Evolutionary conservation across 2,329 filamentous ascomycete species (phyloP).

Genomic region (Cercospora zeae-maydis): DNA sequence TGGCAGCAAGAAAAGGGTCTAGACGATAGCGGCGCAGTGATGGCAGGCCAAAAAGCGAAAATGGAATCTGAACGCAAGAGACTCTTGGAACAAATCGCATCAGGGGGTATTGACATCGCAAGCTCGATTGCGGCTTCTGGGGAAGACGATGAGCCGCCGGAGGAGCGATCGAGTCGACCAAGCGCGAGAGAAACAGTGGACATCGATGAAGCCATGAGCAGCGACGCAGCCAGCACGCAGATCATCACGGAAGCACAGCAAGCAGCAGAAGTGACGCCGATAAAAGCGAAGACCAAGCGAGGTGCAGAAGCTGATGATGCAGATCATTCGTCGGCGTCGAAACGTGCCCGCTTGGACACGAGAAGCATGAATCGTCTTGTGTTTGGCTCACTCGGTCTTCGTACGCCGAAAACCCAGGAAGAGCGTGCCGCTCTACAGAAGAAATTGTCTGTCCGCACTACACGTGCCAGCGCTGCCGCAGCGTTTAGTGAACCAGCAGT

Average conservation of each 20-base stretch:
- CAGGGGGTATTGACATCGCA: conserved; percentile 17
- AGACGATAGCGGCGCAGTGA: neutral
- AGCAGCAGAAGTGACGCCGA: conserved; percentile 9
- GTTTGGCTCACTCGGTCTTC: conserved; percentile 68
- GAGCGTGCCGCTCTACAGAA: conserved; percentile 63
- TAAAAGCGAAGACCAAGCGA: neutral
- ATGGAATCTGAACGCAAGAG: conserved; percentile 16
- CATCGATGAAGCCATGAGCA: neutral
- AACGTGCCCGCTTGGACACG: conserved; percentile 51
- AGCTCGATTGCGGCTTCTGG: neutral
- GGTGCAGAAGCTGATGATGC: neutral
- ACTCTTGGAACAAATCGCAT: conserved; percentile 18
- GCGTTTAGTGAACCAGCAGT: conserved; percentile 23
- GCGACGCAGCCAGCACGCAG: conserved; percentile 4
- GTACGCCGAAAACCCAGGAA: conserved; percentile 63
- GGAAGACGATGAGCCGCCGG: conserved; percentile 14
- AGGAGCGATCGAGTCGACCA: conserved; percentile 5
- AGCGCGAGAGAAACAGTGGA: neutral
- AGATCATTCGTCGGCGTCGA: conserved; percentile 15
- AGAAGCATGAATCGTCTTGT: conserved; percentile 64
- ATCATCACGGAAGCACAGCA: conserved; percentile 23
- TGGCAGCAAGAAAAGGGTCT: conserved; percentile 18
- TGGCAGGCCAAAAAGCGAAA: conserved; percentile 2
- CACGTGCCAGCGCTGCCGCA: conserved; percentile 21
- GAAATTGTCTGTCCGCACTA: conserved; percentile 42